Evolutionary conservation across 805 yeast species (phyloP).

Genomic region (Ogataea siamensis): DNA sequence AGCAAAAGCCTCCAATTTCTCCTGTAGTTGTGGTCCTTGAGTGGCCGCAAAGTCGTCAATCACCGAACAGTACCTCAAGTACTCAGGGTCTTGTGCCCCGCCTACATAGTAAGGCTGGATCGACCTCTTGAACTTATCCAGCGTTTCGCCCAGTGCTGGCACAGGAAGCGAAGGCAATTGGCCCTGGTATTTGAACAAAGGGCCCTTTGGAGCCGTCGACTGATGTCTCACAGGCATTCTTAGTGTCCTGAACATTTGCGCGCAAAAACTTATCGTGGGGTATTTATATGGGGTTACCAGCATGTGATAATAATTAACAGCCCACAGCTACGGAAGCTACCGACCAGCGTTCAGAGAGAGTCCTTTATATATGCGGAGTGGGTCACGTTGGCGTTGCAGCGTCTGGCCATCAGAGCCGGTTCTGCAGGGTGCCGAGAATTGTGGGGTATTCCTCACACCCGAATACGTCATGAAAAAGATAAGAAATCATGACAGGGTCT

Average conservation of each 20-base stretch:
- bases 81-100: conserved; percentile 42
- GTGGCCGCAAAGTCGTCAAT: conserved; percentile 64
- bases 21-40: conserved; percentile 72
- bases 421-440: not conserved
- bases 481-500: not conserved
- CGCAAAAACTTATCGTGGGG: conserved; percentile 7
- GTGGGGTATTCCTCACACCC: conserved; percentile 11
- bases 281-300: conserved; percentile 8
- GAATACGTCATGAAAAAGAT: conserved; percentile 8
- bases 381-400: not conserved
- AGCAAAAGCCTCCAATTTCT: conserved; percentile 58
- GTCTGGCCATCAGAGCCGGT: not conserved
- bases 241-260: conserved; percentile 1
- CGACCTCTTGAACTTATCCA: conserved; percentile 64
- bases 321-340: too few relatives aligned
- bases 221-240: conserved; percentile 9
- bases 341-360: too few relatives aligned
- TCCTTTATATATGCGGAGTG: not conserved
- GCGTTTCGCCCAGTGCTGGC: conserved; percentile 73
- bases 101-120: conserved; percentile 64
- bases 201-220: conserved; percentile 44
- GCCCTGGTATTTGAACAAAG: conserved; percentile 68
- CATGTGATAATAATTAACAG: conserved; percentile 14
- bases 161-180: conserved; percentile 84
- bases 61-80: conserved; percentile 44